A percentile compares a stretch with the other conserved stretches of the same genome.
Conservation (phyloP, 1,284 basidiomycete species). For the Sanghuangporus weigelae region DNA sequence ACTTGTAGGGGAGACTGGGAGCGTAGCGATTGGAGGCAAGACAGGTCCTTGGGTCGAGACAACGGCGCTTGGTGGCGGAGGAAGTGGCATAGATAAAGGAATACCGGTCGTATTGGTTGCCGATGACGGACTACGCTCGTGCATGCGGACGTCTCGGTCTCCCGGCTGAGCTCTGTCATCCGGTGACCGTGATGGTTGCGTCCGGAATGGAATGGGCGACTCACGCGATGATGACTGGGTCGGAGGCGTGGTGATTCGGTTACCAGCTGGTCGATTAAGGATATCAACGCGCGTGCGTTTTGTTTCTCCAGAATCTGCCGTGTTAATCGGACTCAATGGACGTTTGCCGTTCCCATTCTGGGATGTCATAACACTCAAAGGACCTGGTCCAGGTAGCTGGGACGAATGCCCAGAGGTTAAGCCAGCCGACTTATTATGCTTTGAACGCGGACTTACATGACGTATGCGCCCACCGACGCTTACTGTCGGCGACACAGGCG, state of each 20-base stretch:
- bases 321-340: slow-evolving; percentile 49
- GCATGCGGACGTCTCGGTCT: slow-evolving; percentile 15
- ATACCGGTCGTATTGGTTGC: slow-evolving; percentile 48
- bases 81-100: slow-evolving; percentile 63
- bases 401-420: slow-evolving; percentile 46
- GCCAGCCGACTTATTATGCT: slow-evolving; percentile 52
- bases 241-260: slow-evolving; percentile 24
- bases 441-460: slow-evolving; percentile 39
- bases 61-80: slow-evolving; percentile 55
- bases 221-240: slow-evolving; percentile 53
- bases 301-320: slow-evolving; percentile 29
- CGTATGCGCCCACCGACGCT: slow-evolving; percentile 19
- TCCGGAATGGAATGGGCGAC: slow-evolving; percentile 71
- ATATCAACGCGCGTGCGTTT: slow-evolving; percentile 62
- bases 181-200: slow-evolving; percentile 61
- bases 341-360: slow-evolving; percentile 40
- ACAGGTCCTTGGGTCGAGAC: slow-evolving; percentile 35
- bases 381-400: slow-evolving; percentile 25
- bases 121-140: slow-evolving; percentile 34
- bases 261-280: slow-evolving; percentile 28
- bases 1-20: slow-evolving; percentile 24
- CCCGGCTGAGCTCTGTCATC: slow-evolving; percentile 44
- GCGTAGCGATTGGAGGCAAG: slow-evolving; percentile 60
- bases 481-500: slow-evolving; percentile 41
- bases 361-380: slow-evolving; percentile 22